Evolutionary conservation across 1,284 basidiomycete genomes (phyloP), one percentile per base, ranked within the genome.

Genomic region (Trametes pubescens): DNA sequence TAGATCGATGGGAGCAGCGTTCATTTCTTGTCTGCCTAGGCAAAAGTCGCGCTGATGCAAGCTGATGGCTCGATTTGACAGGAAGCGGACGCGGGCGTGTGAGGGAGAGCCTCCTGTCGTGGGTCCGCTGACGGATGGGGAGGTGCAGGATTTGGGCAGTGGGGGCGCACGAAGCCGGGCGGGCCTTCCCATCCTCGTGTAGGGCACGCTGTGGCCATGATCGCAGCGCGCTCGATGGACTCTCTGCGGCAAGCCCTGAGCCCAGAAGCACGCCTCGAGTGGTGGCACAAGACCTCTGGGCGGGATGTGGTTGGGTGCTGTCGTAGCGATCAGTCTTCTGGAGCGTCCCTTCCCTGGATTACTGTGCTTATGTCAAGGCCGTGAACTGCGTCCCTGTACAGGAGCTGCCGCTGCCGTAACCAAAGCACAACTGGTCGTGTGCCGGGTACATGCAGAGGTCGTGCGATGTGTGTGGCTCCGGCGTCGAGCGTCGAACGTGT

Each of bases 241-340:
- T 47, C 40, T 3, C 29, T 32, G 48, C 54, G 21, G 21, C 38
- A 49, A 29, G 54, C 67, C 67, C 65, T 66, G 57, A 22, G 35
- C 55, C 67, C 64, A 51, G 49, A 51, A 51, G 49, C 49, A 51
- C 48, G 62, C 55, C 44, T 35, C 35, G 24, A 55, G 60, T 21
- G 52, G 60, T 54, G 67, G 65, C 64, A 66, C 67, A 68, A 61
- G 67, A 66, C 64, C 64, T 51, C 53, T 56, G 35, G 11, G 14
- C 3, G 34, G 22, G 4, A 54, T 58, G 53, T 40, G 43, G 43
- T 26, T 26, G 22, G 24, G 14, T 26, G 47, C 11, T 48, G 57
- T 49, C 34, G 32, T 46, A 49, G 35, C 29, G 46, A 61, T 59
- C 35, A 26, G 35, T n/a, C 21, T 38, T 24, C 51, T 22, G 34